These are phyloP conservation scores for Xylaria sp. DNA, from an alignment of 495 filamentous ascomycete genomes.

Conservation along the genomic window DNA sequence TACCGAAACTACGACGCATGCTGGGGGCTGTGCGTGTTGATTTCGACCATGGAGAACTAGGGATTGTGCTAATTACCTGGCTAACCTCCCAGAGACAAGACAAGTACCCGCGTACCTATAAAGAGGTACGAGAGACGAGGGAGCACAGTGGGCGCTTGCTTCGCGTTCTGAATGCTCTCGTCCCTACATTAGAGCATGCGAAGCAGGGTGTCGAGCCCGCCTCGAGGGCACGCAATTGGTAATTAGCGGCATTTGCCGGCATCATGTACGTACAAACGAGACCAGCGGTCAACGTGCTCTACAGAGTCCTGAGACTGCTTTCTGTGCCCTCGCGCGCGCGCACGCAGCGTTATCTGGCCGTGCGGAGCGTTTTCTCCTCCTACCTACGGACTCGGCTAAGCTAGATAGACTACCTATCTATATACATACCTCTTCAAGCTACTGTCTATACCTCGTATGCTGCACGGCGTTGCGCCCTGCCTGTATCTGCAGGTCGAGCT, in stretches of 20 bases:
- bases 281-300: conserved; percentile 10
- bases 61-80: neutral
- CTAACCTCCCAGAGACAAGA: neutral
- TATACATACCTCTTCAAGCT: too few species aligned
- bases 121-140: neutral
- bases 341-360: neutral
- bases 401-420: neutral
- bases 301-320: conserved; percentile 3
- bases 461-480: neutral
- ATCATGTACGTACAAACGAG: conserved; percentile 16
- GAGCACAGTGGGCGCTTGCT: neutral
- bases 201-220: neutral
- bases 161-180: neutral
- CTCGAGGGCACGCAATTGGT: neutral
- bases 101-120: neutral
- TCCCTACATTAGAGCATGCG: conserved; percentile 15
- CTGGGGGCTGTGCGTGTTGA: neutral
- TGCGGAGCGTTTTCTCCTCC: neutral
- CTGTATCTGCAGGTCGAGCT: neutral
- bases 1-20: neutral
- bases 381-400: too few species aligned
- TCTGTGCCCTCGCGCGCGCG: neutral
- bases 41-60: neutral
- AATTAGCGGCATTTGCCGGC: neutral
- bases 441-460: neutral